Percentiles rank a stretch among this genome's conserved stretches.
Conservation (phyloP, 2,329 filamentous ascomycete species). For the Hymenoscyphus salicellus region DNA sequence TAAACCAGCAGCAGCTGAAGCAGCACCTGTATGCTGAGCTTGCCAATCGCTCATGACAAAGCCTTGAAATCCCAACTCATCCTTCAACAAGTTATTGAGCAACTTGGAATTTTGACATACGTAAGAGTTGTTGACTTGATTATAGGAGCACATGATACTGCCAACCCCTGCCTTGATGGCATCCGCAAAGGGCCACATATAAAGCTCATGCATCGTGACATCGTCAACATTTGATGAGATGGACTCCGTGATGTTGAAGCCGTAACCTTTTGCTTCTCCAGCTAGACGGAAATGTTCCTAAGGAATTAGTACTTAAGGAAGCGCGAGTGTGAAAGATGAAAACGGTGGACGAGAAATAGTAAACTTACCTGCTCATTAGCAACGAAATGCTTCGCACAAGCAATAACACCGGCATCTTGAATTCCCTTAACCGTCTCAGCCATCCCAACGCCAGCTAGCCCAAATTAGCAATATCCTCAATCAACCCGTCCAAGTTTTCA, state of each 20-base stretch:
- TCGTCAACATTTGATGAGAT: slow-evolving; percentile 56
- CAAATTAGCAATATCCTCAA: slow-evolving; percentile 40
- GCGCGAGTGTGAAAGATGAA: background rate
- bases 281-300: slow-evolving; percentile 53
- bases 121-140: slow-evolving; percentile 78
- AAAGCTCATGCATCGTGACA: slow-evolving; percentile 58
- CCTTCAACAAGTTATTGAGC: slow-evolving; percentile 73
- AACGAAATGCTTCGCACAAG: slow-evolving; percentile 73
- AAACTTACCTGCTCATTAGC: slow-evolving; percentile 71
- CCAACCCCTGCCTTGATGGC: slow-evolving; percentile 70
- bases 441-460: slow-evolving; percentile 67
- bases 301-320: background rate
- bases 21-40: slow-evolving; percentile 68
- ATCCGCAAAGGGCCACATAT: slow-evolving; percentile 58
- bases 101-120: slow-evolving; percentile 75
- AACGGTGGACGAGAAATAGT: background rate
- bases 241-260: slow-evolving; percentile 60
- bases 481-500: background rate
- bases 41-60: slow-evolving; percentile 80
- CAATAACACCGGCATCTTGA: slow-evolving; percentile 77
- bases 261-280: slow-evolving; percentile 50
- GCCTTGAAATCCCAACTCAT: slow-evolving; percentile 76
- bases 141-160: slow-evolving; percentile 82
- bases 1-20: slow-evolving; percentile 63
- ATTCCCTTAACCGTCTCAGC: slow-evolving; percentile 74